These are phyloP conservation scores for Pelargonium fulgidum DNA, from an alignment of 441 rosid species.

Conservation along the genomic window DNA sequence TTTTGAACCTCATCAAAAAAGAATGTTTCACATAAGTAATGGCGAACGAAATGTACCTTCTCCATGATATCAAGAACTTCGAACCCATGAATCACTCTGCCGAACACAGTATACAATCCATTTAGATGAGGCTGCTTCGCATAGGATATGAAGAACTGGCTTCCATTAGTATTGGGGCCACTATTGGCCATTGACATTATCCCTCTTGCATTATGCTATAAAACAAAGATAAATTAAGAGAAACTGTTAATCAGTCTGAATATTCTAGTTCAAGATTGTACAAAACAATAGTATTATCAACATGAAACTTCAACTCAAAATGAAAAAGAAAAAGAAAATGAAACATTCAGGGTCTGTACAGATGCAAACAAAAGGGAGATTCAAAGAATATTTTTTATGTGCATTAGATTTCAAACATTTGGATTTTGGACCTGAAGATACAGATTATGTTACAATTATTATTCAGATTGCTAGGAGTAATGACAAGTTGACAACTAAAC, in stretches of 20 bases:
- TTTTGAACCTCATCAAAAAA: neutral
- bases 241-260: conserved; percentile 2
- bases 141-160: conserved; percentile 80
- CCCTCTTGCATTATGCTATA: conserved; percentile 94
- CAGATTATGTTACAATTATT: conserved; percentile 1
- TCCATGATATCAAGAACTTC: conserved; percentile 98
- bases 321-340: neutral
- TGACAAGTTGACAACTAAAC: neutral
- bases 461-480: neutral
- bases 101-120: conserved; percentile 83
- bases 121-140: conserved; percentile 96
- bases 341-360: neutral
- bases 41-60: conserved; percentile 43
- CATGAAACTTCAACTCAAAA: neutral
- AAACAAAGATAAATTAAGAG: neutral
- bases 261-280: neutral
- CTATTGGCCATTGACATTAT: conserved; percentile 90
- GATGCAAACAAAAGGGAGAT: too few relatives aligned
- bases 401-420: neutral
- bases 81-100: conserved; percentile 93
- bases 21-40: neutral
- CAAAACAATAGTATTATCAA: neutral
- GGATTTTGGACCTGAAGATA: conserved; percentile 3
- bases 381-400: neutral
- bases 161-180: conserved; percentile 95